Evolutionary conservation across 1,284 basidiomycete genomes (phyloP).

Genomic region (Phylloporus gajari): DNA sequence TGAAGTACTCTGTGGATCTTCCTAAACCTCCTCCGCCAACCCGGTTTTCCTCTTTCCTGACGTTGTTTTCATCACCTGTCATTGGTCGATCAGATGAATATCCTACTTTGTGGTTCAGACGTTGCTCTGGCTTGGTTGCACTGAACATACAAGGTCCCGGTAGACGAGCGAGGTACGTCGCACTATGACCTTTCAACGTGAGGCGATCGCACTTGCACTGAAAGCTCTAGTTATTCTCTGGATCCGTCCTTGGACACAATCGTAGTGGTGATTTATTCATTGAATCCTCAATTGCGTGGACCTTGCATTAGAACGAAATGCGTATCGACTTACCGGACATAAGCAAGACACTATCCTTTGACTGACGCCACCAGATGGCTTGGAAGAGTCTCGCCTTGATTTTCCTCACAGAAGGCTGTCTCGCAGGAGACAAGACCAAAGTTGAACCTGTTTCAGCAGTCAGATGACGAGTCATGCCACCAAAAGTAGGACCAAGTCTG

Average conservation of each 20-base stretch:
- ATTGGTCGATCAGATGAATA: not conserved
- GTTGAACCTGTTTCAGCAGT: conserved; percentile 28
- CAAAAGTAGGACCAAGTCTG: conserved; percentile 21
- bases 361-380: conserved; percentile 20
- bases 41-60: conserved; percentile 65
- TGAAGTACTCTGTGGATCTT: conserved; percentile 34
- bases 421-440: conserved; percentile 33
- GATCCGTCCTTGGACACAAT: conserved; percentile 40
- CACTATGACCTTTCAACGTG: conserved; percentile 38
- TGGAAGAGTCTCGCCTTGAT: conserved; percentile 37
- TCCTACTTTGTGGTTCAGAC: conserved; percentile 32
- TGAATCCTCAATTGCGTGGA: conserved; percentile 33
- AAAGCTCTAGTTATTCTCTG: conserved; percentile 44
- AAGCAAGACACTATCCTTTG: conserved; percentile 38
- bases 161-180: conserved; percentile 32
- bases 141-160: conserved; percentile 36
- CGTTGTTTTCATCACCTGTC: conserved; percentile 53
- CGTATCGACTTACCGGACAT: conserved; percentile 33
- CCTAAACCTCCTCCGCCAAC: conserved; percentile 26
- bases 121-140: conserved; percentile 54
- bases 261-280: conserved; percentile 38
- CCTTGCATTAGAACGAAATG: conserved; percentile 39
- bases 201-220: conserved; percentile 42
- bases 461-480: not conserved
- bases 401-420: conserved; percentile 36